Evolutionary conservation across 2,329 filamentous ascomycete genomes (phyloP).

Genomic region (Penicillium concentricum): DNA sequence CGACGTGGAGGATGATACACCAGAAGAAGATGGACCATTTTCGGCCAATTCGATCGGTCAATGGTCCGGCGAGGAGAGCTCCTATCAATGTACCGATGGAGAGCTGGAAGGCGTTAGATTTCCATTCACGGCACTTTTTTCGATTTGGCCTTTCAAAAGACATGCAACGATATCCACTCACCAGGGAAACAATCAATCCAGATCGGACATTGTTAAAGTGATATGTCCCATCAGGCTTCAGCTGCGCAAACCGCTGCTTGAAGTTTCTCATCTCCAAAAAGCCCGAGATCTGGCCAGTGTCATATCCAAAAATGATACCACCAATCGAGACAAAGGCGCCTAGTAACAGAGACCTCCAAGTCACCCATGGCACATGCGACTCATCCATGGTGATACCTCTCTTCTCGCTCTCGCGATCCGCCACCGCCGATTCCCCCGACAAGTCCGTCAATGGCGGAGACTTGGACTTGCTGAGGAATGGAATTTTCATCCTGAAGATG

Average conservation of each 20-base stretch:
- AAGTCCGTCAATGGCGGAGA: constrained; percentile 16
- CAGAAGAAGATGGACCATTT: constrained; percentile 44
- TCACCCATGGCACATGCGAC: constrained; percentile 34
- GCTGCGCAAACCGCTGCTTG: constrained; percentile 39
- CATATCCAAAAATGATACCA: constrained; percentile 46
- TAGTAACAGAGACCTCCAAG: constrained; percentile 39
- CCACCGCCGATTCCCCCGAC: background rate
- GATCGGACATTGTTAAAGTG: constrained; percentile 44
- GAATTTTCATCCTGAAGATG: constrained; percentile 11
- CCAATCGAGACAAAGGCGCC: constrained; percentile 48
- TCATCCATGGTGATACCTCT: constrained; percentile 24
- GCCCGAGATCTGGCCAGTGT: constrained; percentile 48
- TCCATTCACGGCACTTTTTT: background rate
- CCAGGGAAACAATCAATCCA: constrained; percentile 43
- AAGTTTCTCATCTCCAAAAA: constrained; percentile 46
- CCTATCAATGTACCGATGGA: constrained; percentile 47
- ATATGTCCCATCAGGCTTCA: constrained; percentile 31
- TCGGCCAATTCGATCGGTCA: constrained; percentile 44
- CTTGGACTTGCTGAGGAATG: constrained; percentile 10
- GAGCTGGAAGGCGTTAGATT: constrained; percentile 19
- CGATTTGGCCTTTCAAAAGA: background rate
- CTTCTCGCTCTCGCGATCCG: constrained; percentile 19
- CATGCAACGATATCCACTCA: constrained; percentile 4
- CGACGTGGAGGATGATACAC: constrained; percentile 43
- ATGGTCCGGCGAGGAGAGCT: constrained; percentile 40